A percentile compares a stretch with the other conserved stretches of the same genome.
Conservation (phyloP, 2,329 filamentous ascomycete species). For the Cladobotryum mycophilum region DNA sequence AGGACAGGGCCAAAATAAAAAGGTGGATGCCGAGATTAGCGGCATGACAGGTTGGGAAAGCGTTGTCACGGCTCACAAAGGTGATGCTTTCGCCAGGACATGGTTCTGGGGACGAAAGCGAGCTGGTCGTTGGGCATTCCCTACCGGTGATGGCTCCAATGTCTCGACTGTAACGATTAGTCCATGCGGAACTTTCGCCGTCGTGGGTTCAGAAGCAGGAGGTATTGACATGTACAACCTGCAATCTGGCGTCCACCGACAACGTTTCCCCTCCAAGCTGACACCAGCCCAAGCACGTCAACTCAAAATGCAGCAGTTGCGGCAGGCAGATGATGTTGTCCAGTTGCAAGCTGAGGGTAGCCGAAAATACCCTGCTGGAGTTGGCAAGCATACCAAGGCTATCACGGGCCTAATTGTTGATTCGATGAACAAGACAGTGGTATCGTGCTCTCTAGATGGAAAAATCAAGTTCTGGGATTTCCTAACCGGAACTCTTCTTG, state of each 20-base stretch:
- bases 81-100: conserved; percentile 78
- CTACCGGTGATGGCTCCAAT: conserved; percentile 74
- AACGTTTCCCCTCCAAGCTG: conserved; percentile 75
- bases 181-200: conserved; percentile 85
- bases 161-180: conserved; percentile 85
- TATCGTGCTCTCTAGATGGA: conserved; percentile 85
- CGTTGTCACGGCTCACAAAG: conserved; percentile 84
- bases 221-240: conserved; percentile 94
- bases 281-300: conserved; percentile 74
- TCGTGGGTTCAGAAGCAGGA: conserved; percentile 78
- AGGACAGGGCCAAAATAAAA: conserved; percentile 54
- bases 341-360: conserved; percentile 44
- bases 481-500: conserved; percentile 66
- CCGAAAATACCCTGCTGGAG: conserved; percentile 40
- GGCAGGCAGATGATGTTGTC: conserved; percentile 50
- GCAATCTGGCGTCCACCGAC: conserved; percentile 83
- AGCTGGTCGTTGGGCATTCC: conserved; percentile 87
- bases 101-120: conserved; percentile 98
- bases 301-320: conserved; percentile 59
- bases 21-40: conserved; percentile 63
- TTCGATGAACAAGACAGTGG: conserved; percentile 75
- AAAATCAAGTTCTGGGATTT: conserved; percentile 99
- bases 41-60: conserved; percentile 93
- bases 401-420: conserved; percentile 86
- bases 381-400: conserved; percentile 71